These are phyloP conservation scores for Podaxis mareebaensis DNA, from an alignment of 768 basidiomycete genomes.

Conservation along the genomic window DNA sequence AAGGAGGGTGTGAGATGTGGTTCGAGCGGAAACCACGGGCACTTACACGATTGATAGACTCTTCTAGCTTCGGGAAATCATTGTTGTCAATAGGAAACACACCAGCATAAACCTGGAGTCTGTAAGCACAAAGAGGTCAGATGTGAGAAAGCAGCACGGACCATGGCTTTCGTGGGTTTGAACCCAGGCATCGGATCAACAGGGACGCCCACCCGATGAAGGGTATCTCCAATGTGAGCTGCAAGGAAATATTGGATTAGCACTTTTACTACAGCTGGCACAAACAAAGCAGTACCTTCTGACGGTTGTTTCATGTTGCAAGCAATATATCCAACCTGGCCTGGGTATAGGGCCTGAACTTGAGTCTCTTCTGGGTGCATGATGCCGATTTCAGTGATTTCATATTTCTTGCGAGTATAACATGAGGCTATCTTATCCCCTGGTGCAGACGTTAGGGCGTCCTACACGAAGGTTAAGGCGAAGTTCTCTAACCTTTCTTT, in stretches of 20 bases:
- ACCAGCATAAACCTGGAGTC: constrained; percentile 83
- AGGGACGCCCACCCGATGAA: constrained; percentile 69
- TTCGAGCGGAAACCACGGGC: constrained; percentile 17
- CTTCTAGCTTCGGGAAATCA: constrained; percentile 93
- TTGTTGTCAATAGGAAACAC: constrained; percentile 90
- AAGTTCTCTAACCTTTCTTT: constrained; percentile 61
- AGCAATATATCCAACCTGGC: constrained; percentile 86
- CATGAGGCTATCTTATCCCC: constrained; percentile 91
- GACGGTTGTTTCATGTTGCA: constrained; percentile 98
- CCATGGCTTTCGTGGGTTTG: constrained; percentile 93
- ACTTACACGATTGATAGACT: constrained; percentile 86
- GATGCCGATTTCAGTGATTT: constrained; percentile 85
- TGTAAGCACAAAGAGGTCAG: neutral
- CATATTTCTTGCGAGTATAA: constrained; percentile 85
- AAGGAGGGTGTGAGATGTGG: constrained; percentile 15
- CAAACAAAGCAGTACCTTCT: constrained; percentile 58
- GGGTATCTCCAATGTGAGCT: constrained; percentile 95
- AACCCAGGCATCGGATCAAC: constrained; percentile 90
- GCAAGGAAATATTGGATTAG: constrained; percentile 12
- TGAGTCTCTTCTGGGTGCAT: constrained; percentile 90
- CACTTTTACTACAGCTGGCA: neutral
- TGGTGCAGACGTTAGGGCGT: constrained; percentile 27
- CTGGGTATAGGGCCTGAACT: constrained; percentile 63
- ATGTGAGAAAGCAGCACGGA: constrained; percentile 27
- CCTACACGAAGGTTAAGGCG: neutral